Evolutionary conservation across 371 early-diverging fungal genomes (phyloP).

Genomic region (Funneliformis caledonium): DNA sequence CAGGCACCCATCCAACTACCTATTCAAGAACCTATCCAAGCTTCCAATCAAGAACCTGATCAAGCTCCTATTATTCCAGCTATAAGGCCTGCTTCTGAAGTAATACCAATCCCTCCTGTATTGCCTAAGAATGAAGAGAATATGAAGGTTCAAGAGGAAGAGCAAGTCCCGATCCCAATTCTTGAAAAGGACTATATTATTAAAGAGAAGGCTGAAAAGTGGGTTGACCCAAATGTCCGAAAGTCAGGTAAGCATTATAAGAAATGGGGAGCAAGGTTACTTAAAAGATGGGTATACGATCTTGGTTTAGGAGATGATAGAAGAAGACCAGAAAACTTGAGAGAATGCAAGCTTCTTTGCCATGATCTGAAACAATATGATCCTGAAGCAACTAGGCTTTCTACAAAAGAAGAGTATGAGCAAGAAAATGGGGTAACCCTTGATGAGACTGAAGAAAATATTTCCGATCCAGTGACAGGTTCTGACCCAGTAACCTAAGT

Average conservation of each 20-base stretch:
- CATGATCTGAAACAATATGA: no score
- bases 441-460: no score
- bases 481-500: no score
- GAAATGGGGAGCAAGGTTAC: not conserved
- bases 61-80: not conserved
- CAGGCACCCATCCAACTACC: not conserved
- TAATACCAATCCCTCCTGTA: no score
- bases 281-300: not conserved
- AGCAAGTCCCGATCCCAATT: no score
- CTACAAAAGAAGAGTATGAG: no score
- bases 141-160: not conserved
- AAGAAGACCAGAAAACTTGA: not conserved
- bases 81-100: not conserved
- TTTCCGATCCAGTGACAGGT: no score
- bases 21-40: not conserved
- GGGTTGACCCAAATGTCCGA: not conserved
- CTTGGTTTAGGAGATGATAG: not conserved
- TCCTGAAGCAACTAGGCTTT: no score
- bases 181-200: not conserved
- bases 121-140: no score
- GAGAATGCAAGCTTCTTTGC: not conserved
- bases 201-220: not conserved
- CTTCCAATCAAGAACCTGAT: not conserved
- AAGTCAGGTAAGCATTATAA: not conserved
- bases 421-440: no score